Percentiles rank a stretch among this genome's conserved stretches.
phyloP scores from a whole-genome alignment of 176 grass and related monocot species.

The Aegilops bicornis region DNA sequence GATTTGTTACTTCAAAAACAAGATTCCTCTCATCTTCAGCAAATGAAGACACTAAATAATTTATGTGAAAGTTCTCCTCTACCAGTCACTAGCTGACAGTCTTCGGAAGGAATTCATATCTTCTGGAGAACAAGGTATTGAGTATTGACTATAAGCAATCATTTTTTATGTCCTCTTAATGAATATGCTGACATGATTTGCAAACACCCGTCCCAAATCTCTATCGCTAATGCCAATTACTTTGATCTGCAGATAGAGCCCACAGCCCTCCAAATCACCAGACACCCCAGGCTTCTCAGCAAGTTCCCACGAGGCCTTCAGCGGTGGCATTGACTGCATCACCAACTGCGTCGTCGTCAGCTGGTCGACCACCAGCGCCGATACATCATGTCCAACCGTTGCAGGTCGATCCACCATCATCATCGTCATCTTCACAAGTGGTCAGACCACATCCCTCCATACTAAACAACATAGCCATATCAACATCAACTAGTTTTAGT shows the following conservation, averaged over 20 bases:
- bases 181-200: conserved; percentile 21
- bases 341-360: background rate
- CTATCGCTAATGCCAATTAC: conserved; percentile 7
- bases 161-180: conserved; percentile 8
- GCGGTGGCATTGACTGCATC: background rate
- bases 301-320: conserved; percentile 27
- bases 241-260: conserved; percentile 39
- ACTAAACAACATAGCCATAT: conserved; percentile 23
- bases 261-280: conserved; percentile 29
- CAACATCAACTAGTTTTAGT: conserved; percentile 28
- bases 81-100: conserved; percentile 79
- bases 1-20: conserved; percentile 61
- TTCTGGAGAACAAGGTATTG: conserved; percentile 41
- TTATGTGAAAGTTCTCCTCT: conserved; percentile 68
- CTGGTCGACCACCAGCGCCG: conserved; percentile 1
- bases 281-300: conserved; percentile 40
- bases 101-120: conserved; percentile 77
- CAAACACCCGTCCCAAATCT: background rate
- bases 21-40: conserved; percentile 51
- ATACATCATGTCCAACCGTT: conserved; percentile 22
- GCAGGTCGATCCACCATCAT: conserved; percentile 25
- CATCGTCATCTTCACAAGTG: conserved; percentile 16
- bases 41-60: conserved; percentile 46
- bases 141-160: conserved; percentile 27
- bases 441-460: conserved; percentile 4